phyloP scores from a whole-genome alignment of 345 rosid genomes.

The Syzygium oleosum region DNA sequence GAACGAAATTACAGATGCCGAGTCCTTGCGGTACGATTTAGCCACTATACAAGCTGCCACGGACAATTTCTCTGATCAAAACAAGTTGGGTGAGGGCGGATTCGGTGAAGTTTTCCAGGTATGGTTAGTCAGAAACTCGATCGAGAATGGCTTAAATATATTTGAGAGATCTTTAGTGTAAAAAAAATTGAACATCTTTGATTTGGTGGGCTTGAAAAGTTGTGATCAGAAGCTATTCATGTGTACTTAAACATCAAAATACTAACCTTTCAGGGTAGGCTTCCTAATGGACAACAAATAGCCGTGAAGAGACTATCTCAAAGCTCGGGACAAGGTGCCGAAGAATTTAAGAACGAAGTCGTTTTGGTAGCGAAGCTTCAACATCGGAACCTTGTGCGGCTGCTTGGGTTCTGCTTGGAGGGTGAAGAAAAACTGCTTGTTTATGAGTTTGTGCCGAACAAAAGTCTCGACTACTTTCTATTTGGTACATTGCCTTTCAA shows the following conservation, averaged over 20 bases:
- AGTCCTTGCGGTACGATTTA: background rate
- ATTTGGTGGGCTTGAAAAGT: background rate
- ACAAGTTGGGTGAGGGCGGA: too few species aligned
- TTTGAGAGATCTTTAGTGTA: background rate
- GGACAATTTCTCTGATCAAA: background rate
- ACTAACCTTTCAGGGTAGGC: background rate
- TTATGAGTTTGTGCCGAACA: constrained; percentile 40
- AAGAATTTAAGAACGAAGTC: constrained; percentile 33
- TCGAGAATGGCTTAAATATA: constrained; percentile 6
- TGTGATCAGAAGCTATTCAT: background rate
- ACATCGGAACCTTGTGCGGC: constrained; percentile 38
- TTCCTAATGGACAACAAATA: background rate
- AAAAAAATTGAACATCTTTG: background rate
- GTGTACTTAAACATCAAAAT: background rate
- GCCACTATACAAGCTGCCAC: constrained; percentile 23
- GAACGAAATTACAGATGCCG: too few species aligned
- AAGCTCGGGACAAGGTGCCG: background rate
- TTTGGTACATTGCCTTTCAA: constrained; percentile 2
- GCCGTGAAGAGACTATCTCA: too few species aligned
- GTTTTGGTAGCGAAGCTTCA: constrained; percentile 35
- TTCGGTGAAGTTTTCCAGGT: too few species aligned
- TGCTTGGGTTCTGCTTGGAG: constrained; percentile 35
- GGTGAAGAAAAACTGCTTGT: constrained; percentile 36
- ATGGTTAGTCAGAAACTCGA: constrained; percentile 8
- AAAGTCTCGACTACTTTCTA: constrained; percentile 31